Base-by-base conservation (phyloP, 352 stramenopile species). In the Pythium scleroteichum region DNA sequence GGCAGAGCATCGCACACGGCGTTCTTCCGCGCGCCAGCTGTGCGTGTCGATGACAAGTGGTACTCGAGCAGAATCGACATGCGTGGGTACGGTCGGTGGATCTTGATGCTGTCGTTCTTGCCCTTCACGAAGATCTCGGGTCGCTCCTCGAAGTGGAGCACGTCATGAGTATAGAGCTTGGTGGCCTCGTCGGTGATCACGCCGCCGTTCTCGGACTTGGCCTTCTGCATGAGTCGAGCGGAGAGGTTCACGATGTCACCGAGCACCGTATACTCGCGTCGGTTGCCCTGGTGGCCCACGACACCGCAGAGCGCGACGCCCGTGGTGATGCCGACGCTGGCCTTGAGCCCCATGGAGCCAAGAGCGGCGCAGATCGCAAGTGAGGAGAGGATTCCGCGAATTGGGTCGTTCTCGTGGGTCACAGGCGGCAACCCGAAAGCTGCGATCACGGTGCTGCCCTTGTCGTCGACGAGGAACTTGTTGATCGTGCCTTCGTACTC, bases 401-500 rank as follows among this genome's bases (percentile, higher is more conserved):
- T 88, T 0, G 88, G 76, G 41, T 98, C 93, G 61, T 98, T 96
- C 54, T 96, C 90, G 71, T 98, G 90, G 1, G 86, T 92, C n/a
- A 97, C 85, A 0, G 93, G 92, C 9, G 92, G 89, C 40, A 98
- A 59, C 17, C 92, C 92, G 57, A 97, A 98, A 2, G 93, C 90
- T n/a, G 91, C 93, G 58, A 98, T 95, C 9, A 97, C 85, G 1
- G 93, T 98, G 58, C 82, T 95, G 38, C 93, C 93, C 68, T 98
- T 98, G 69, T 98, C 93, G 55, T 98, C 93, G 19, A 98, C 89
- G n/a, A 98, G 75, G 54, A 98, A 98, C 71, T 98, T 98, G 76
- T 98, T 98, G 63, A 98, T 96, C 16, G 87, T 96, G 59, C 94
- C 94, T 85, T 98, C 94, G 62, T 98, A 98, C 62, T 94, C 82